Evolutionary conservation across 2,329 filamentous ascomycete species (phyloP).

Genomic region (Cladosporium oxysporum): DNA sequence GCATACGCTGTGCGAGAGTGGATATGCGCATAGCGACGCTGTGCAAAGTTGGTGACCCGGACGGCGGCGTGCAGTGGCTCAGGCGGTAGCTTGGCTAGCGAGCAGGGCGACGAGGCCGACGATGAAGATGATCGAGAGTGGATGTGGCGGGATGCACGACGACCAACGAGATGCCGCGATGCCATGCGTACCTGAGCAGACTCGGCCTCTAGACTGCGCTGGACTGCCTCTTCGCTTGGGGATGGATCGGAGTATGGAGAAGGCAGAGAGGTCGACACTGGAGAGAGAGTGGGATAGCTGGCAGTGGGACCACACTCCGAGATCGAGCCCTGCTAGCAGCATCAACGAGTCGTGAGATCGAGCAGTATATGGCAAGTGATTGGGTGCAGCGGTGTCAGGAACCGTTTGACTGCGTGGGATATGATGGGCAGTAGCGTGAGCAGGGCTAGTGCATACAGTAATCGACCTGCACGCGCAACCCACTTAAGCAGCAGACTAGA

Average conservation of each 20-base stretch:
- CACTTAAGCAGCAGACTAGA: not conserved
- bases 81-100: not conserved
- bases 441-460: not conserved
- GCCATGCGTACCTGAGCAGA: not conserved
- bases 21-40: not conserved
- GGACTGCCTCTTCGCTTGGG: not conserved
- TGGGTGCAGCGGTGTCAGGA: not conserved
- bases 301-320: constrained; percentile 5
- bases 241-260: not conserved
- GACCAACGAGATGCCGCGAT: not conserved
- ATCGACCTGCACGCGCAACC: not conserved
- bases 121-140: not conserved
- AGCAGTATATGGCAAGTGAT: not conserved
- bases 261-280: not conserved
- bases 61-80: constrained; percentile 2
- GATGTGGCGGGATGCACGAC: not conserved
- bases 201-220: not conserved
- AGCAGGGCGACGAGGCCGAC: not conserved
- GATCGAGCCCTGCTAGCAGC: not conserved
- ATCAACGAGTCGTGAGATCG: not conserved
- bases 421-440: not conserved
- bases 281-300: not conserved
- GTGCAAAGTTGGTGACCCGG: not conserved
- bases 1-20: not conserved
- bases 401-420: not conserved